Evolutionary conservation across 768 basidiomycete species (phyloP), one percentile per base, ranked within the genome.

Genomic region (Cystofilobasidium ferigula): DNA sequence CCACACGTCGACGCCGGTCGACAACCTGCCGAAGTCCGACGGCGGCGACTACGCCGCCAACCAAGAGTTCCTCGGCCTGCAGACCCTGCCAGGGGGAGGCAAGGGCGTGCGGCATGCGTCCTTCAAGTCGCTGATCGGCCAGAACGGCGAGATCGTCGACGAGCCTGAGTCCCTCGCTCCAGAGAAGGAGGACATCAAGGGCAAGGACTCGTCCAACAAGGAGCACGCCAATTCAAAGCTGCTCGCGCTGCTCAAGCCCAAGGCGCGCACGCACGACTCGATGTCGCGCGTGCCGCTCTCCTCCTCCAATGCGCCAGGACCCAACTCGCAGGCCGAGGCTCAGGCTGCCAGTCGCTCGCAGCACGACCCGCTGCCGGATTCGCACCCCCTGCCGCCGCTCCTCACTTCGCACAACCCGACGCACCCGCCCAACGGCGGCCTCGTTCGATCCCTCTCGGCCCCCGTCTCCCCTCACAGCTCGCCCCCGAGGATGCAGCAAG

Each of bases 71-170:
- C 8, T 54, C 51, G 51, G 51, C 51, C 51, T 64, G 2, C 32
- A 35, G 22, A 40, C 45, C 1, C 57, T 64, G 1, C 30, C 63
- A 9, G 63, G 63, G 26, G 63, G 63, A 38, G 63, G 63, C 26
- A 64, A 64, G 36, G 54, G 57, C 34, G 34, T 64, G 14, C 43
- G 54, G 8, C 30, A 58, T 0, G 24, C 42, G 6, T 45, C 40
- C 24, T 64, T 64, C 47, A 28, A 45, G 18, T 36, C 35, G n/a
- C 9, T 36, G 35, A 6, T 40, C 38, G 34, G 57, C 9, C 35
- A 36, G 2, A 22, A 57, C 57, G 34, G n/a, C 6, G 6, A 40
- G 3, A 10, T 36, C 12, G 38, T 35, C 34, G 38, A 36, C 20
- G 57, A 40, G n/a, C 38, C 35, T 35, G 57, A 57, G n/a, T n/a